Evolutionary conservation across 2,329 filamentous ascomycete species (phyloP).

Genomic region (Nothopassalora personata): DNA sequence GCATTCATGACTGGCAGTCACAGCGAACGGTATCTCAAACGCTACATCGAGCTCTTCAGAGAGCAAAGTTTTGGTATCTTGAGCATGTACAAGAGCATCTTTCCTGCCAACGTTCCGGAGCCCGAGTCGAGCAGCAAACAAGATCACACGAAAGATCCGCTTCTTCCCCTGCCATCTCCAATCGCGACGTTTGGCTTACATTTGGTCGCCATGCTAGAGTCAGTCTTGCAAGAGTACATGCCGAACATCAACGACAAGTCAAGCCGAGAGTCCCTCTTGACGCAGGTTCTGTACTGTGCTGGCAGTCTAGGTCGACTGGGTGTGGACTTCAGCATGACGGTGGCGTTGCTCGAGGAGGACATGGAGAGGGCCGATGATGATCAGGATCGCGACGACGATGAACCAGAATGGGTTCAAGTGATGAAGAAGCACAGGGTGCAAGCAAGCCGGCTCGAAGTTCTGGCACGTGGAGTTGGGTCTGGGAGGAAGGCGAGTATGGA

Average conservation of each 20-base stretch:
- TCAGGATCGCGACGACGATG: constrained; percentile 41
- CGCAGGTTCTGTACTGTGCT: constrained; percentile 88
- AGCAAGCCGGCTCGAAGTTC: constrained; percentile 52
- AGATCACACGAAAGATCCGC: constrained; percentile 27
- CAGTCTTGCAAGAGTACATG: constrained; percentile 69
- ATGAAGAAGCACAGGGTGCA: constrained; percentile 83
- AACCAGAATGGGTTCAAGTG: constrained; percentile 76
- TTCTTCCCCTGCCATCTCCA: constrained; percentile 63
- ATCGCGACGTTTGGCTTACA: constrained; percentile 80
- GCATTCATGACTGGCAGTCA: constrained; percentile 65
- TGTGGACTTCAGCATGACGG: constrained; percentile 84
- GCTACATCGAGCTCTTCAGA: constrained; percentile 94
- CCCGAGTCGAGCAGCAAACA: constrained; percentile 4
- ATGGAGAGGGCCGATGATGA: constrained; percentile 41
- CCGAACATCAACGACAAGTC: constrained; percentile 75
- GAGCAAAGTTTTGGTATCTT: constrained; percentile 96
- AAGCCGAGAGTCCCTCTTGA: constrained; percentile 79
- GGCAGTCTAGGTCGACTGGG: constrained; percentile 84
- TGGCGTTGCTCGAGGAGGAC: constrained; percentile 58
- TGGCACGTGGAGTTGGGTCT: constrained; percentile 30
- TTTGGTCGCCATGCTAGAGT: constrained; percentile 72
- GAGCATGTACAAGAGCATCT: constrained; percentile 89
- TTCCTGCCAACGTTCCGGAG: constrained; percentile 54
- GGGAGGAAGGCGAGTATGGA: constrained; percentile 53
- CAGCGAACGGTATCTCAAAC: constrained; percentile 87